Evolutionary conservation across 2,329 filamentous ascomycete species (phyloP), one percentile per base, ranked within the genome.

Genomic region (Aspergillus aculeatinus): DNA sequence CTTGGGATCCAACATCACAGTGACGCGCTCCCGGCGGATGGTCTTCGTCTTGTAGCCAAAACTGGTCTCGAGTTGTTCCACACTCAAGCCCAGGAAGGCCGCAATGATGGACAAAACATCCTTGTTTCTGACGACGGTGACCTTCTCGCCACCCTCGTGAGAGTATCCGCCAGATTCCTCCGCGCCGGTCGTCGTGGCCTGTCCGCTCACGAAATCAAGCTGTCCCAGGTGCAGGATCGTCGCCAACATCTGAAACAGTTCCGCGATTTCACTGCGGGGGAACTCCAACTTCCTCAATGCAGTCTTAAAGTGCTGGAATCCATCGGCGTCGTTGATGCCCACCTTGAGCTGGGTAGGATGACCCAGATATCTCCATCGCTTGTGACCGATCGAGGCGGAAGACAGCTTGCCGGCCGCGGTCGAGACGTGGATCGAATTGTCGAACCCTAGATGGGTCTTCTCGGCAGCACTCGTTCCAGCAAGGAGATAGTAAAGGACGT

Each of bases 161-260:
- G 95, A 96, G 77, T 95, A 98, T 21, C 94, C 94, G 58, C 95
- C 95, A 67, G 94, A 98, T 70, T 99, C 95, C 68, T 97, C 93
- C 1, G 87, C 92, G 1, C 86, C 86, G 0, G 86, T 88, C 2
- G 88, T 88, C 0, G 95, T 98, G 66, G 88, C 87, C 67, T 90
- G 88, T 2, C 89, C 89, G 0, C 86, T 92, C 72, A 90, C 87
- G 67, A 99, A 99, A 69, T 99, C 95, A 2, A 99, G 86, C 79
- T 99, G 95, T 29, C 95, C 95, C 67, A 99, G 93, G 74, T 99
- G 95, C n/a, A 99, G 83, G 66, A 99, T 97, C 68, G 87, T 89
- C 33, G 95, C 95, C 56, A 99, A 82, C 52, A 98, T 85, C 79
- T 99, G 95, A 76, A 95, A 99, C 58, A 99, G 93, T 74, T 97